Conservation (phyloP, 2,329 filamentous ascomycete genomes). For the Trichoderma endophyticum region DNA sequence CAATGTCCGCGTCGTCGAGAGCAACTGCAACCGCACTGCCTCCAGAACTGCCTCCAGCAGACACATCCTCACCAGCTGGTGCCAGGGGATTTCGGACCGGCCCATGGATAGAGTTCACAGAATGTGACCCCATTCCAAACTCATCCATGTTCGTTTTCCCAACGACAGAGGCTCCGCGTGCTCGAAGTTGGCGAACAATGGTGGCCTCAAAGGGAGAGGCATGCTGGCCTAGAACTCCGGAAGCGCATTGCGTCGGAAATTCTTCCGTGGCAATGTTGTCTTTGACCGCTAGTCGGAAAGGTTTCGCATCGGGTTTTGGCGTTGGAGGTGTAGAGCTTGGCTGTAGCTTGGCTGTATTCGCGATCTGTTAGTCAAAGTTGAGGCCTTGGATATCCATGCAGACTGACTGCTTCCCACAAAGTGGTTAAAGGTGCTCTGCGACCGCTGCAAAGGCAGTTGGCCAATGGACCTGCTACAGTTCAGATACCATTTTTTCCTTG, state of each 20-base stretch:
- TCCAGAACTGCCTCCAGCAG: conserved; percentile 86
- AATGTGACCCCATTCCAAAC: conserved; percentile 93
- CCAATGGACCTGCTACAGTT: conserved; percentile 2
- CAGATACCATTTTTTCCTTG: conserved; percentile 2
- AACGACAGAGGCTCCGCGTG: conserved; percentile 59
- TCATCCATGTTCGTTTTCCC: conserved; percentile 94
- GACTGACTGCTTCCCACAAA: conserved; percentile 34
- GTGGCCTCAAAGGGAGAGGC: conserved; percentile 78
- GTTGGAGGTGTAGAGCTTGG: conserved; percentile 19
- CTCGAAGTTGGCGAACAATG: conserved; percentile 65
- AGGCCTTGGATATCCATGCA: neutral
- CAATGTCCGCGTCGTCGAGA: conserved; percentile 54
- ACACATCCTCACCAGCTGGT: conserved; percentile 42
- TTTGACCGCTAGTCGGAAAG: conserved; percentile 61
- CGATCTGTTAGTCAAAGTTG: neutral
- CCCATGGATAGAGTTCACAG: conserved; percentile 65
- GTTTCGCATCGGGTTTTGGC: conserved; percentile 24
- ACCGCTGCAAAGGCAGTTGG: conserved; percentile 26
- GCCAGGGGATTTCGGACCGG: conserved; percentile 54
- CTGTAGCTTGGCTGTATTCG: conserved; percentile 20
- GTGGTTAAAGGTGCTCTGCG: conserved; percentile 35
- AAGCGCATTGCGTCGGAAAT: conserved; percentile 79
- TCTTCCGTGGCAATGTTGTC: conserved; percentile 70
- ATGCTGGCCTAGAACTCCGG: conserved; percentile 67
- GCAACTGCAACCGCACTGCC: conserved; percentile 86